Percentiles rank a stretch among this genome's conserved stretches.
These are phyloP conservation scores for Xylaria sp. DNA, from an alignment of 2,329 filamentous ascomycete species.

Conservation along the genomic window DNA sequence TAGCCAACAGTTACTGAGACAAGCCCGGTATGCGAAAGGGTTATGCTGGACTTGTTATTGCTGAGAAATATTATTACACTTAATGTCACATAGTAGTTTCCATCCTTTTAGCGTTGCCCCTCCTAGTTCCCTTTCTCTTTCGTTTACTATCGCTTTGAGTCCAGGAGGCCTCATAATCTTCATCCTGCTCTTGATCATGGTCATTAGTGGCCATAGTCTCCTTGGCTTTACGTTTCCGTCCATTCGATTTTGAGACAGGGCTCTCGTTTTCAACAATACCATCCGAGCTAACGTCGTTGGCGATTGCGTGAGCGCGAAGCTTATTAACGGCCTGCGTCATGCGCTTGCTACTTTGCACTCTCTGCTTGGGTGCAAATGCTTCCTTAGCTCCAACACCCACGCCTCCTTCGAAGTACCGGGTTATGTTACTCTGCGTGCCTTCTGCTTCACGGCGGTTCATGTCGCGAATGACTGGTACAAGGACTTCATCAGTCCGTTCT, in stretches of 20 bases:
- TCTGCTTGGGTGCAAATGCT: conserved; percentile 77
- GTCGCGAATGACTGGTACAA: conserved; percentile 93
- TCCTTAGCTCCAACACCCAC: conserved; percentile 70
- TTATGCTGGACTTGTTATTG: neutral
- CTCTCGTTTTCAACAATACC: conserved; percentile 38
- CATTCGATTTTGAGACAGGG: conserved; percentile 24
- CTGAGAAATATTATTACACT: conserved; percentile 13
- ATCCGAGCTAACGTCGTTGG: conserved; percentile 38
- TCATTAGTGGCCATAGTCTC: conserved; percentile 38
- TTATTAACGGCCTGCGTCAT: conserved; percentile 80
- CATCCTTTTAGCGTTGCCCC: conserved; percentile 42
- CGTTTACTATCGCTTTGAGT: conserved; percentile 31
- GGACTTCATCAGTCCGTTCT: conserved; percentile 92
- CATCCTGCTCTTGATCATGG: conserved; percentile 32
- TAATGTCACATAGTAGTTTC: conserved; percentile 40
- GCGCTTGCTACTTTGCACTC: conserved; percentile 73
- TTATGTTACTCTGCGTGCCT: conserved; percentile 96
- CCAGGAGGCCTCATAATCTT: conserved; percentile 43
- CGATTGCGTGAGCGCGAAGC: conserved; percentile 67
- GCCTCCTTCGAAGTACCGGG: conserved; percentile 83
- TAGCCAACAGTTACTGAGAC: neutral
- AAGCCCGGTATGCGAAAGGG: neutral
- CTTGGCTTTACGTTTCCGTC: conserved; percentile 51
- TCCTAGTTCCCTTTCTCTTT: conserved; percentile 34
- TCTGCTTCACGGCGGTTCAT: conserved; percentile 91